A percentile compares a stretch with the other conserved stretches of the same genome.
phyloP scores from a whole-genome alignment of 331 rosid species.

The Phaseolus coccineus region DNA sequence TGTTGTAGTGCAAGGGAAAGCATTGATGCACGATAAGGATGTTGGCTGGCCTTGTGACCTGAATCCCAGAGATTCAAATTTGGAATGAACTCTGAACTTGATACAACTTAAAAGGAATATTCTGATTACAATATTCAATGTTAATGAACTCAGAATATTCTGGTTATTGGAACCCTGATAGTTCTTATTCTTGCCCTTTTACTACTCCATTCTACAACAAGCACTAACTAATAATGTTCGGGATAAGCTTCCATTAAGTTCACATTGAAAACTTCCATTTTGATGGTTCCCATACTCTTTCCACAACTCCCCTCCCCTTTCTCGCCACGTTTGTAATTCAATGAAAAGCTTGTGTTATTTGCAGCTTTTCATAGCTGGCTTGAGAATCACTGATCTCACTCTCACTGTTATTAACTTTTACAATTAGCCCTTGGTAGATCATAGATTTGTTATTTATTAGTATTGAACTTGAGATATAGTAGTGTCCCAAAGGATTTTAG shows the following conservation, averaged over 20 bases:
- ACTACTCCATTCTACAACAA: conserved; percentile 15
- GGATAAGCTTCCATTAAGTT: conserved; percentile 7
- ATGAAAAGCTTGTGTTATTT: conserved; percentile 14
- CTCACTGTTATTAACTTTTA: neutral
- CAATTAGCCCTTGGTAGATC: conserved; percentile 25
- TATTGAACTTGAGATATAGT: conserved; percentile 12
- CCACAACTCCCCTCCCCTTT: neutral
- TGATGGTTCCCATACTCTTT: neutral
- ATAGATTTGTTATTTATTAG: conserved; percentile 13
- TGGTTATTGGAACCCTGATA: neutral
- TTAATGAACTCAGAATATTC: neutral
- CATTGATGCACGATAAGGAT: neutral
- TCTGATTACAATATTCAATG: neutral
- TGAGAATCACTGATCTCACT: conserved; percentile 8
- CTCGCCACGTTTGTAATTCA: neutral
- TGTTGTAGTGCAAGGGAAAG: neutral
- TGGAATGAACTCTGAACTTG: neutral
- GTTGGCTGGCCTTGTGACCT: neutral
- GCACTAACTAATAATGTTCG: conserved; percentile 15
- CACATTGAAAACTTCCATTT: conserved; percentile 22
- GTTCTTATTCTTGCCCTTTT: conserved; percentile 13
- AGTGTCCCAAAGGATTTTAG: conserved; percentile 9
- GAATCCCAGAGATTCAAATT: neutral
- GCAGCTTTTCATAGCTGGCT: conserved; percentile 2
- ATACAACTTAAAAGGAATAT: neutral